Evolutionary conservation across 2,329 filamentous ascomycete species (phyloP).

Genomic region (Emericellopsis atlantica): DNA sequence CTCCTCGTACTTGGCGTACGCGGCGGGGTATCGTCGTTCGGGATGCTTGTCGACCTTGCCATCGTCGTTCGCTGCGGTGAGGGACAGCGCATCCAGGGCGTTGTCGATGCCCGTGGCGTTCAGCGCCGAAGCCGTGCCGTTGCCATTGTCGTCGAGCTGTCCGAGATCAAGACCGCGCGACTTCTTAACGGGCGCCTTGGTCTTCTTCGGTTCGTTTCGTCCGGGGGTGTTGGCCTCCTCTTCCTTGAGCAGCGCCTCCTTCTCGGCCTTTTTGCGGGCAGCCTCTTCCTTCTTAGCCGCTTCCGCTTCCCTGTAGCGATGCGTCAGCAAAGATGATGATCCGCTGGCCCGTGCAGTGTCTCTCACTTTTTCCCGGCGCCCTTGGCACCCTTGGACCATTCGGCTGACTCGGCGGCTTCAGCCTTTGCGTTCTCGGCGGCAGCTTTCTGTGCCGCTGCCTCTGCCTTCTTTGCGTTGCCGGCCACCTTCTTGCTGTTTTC

Average conservation of each 20-base stretch:
- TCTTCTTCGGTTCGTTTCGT: constrained; percentile 51
- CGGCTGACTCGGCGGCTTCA: constrained; percentile 53
- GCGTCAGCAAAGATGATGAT: background rate
- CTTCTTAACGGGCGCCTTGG: constrained; percentile 57
- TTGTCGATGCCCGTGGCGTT: constrained; percentile 88
- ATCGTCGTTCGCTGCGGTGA: constrained; percentile 42
- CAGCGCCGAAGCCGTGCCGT: constrained; percentile 40
- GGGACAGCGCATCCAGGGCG: constrained; percentile 71
- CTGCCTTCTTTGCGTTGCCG: constrained; percentile 86
- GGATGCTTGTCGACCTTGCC: constrained; percentile 79
- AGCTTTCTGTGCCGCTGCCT: constrained; percentile 69
- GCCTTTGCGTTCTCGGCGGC: constrained; percentile 56
- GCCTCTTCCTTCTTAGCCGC: constrained; percentile 65
- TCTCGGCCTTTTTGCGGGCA: constrained; percentile 87
- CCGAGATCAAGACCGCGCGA: constrained; percentile 61
- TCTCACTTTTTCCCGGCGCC: constrained; percentile 74
- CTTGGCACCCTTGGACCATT: constrained; percentile 84
- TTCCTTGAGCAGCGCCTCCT: constrained; percentile 67
- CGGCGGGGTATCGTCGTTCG: constrained; percentile 76
- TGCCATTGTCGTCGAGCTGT: constrained; percentile 53
- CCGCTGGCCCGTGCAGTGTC: background rate
- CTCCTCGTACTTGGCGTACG: constrained; percentile 73
- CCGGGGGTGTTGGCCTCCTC: constrained; percentile 59
- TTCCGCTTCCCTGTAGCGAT: constrained; percentile 19
- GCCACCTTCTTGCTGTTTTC: constrained; percentile 83